Evolutionary conservation across 139 green algal genomes (phyloP).

Genomic region (Astrephomene gubernaculifera): DNA sequence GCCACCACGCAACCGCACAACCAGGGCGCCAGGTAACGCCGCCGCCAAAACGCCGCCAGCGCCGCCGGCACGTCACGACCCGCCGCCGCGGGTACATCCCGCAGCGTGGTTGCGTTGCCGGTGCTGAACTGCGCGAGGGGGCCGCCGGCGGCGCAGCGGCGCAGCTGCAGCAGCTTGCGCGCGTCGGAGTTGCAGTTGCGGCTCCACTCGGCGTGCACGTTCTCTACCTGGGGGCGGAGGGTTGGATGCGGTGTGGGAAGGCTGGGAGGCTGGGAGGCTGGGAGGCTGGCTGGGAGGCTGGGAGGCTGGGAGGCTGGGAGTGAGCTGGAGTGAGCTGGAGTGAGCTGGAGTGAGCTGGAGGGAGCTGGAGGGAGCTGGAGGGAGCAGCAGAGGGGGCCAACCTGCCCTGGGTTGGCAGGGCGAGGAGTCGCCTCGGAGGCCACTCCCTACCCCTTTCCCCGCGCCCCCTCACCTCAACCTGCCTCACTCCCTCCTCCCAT

Average conservation of each 20-base stretch:
- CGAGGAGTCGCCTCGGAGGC: too few species aligned
- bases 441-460: too few species aligned
- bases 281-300: too few species aligned
- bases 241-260: not conserved
- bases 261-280: not conserved
- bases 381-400: too few species aligned
- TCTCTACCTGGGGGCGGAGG: conserved; percentile 32
- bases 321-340: too few species aligned
- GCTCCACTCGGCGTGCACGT: conserved; percentile 60
- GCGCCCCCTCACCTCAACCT: too few species aligned
- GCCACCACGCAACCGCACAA: conserved; percentile 51
- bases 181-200: conserved; percentile 67
- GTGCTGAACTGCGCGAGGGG: conserved; percentile 51
- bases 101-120: conserved; percentile 57
- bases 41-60: conserved; percentile 55
- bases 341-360: too few species aligned
- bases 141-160: conserved; percentile 28
- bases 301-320: too few species aligned
- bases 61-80: conserved; percentile 39
- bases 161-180: conserved; percentile 64
- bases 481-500: too few species aligned
- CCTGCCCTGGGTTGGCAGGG: too few species aligned
- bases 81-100: conserved; percentile 40
- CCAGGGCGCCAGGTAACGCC: conserved; percentile 37
- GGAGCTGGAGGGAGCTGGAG: too few species aligned